Percentiles rank a stretch among this genome's conserved stretches.
Conservation (phyloP, 2,329 filamentous ascomycete species). For the Pyrenophora tritici-repentis region DNA sequence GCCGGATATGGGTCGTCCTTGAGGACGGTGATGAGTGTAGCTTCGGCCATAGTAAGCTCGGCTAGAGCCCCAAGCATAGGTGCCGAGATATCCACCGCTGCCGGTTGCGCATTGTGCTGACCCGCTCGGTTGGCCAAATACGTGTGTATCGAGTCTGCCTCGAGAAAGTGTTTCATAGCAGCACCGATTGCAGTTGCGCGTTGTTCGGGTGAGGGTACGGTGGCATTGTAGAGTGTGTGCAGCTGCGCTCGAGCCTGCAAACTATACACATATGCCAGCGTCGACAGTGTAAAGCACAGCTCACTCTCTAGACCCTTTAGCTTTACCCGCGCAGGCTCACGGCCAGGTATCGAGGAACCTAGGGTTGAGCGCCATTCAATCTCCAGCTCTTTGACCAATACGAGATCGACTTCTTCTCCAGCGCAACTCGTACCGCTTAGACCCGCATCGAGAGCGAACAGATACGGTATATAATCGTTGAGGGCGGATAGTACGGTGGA, state of each 20-base stretch:
- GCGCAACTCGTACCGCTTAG: constrained; percentile 61
- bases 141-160: constrained; percentile 77
- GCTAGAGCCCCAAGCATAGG: constrained; percentile 53
- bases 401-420: constrained; percentile 69
- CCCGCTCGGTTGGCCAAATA: constrained; percentile 66
- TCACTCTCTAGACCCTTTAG: constrained; percentile 81
- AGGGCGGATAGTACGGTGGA: constrained; percentile 70
- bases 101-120: constrained; percentile 42
- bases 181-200: constrained; percentile 71
- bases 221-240: constrained; percentile 71
- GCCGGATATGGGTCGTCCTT: constrained; percentile 95
- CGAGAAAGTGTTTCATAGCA: constrained; percentile 77
- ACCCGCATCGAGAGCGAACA: constrained; percentile 76
- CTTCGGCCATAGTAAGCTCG: constrained; percentile 78
- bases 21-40: constrained; percentile 83
- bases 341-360: constrained; percentile 61
- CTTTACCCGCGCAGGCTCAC: constrained; percentile 69
- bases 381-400: constrained; percentile 70
- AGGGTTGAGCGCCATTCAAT: constrained; percentile 83
- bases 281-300: constrained; percentile 76
- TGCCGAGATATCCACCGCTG: constrained; percentile 50
- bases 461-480: constrained; percentile 80
- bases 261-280: constrained; percentile 75
- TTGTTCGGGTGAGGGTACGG: constrained; percentile 61
- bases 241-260: constrained; percentile 74